phyloP scores from a whole-genome alignment of 768 basidiomycete genomes.

The Tylopilus vinaceipallidus region DNA sequence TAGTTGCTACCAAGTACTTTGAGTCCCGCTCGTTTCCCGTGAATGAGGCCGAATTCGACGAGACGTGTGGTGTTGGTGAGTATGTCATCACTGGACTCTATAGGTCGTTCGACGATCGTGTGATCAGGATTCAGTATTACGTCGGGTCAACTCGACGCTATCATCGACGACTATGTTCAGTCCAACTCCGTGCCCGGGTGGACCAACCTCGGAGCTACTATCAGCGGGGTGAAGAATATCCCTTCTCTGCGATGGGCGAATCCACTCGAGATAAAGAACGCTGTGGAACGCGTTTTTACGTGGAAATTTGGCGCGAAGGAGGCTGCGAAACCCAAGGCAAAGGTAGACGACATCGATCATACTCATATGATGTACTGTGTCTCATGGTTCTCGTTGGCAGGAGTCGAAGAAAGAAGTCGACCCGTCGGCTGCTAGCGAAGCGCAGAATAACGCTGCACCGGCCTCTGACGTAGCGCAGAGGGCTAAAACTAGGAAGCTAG shows the following conservation, averaged over 20 bases:
- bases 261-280: slow-evolving; percentile 80
- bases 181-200: slow-evolving; percentile 63
- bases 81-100: slow-evolving; percentile 1
- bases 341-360: slow-evolving; percentile 40
- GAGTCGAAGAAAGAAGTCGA: slow-evolving; percentile 48
- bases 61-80: slow-evolving; percentile 86
- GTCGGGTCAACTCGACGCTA: slow-evolving; percentile 53
- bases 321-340: slow-evolving; percentile 59
- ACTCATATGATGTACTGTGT: background rate
- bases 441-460: slow-evolving; percentile 21
- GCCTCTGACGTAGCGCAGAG: slow-evolving; percentile 37
- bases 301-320: slow-evolving; percentile 74
- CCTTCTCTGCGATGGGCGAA: slow-evolving; percentile 78
- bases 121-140: slow-evolving; percentile 75
- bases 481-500: slow-evolving; percentile 47
- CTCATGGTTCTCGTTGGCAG: slow-evolving; percentile 27
- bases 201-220: slow-evolving; percentile 66
- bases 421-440: slow-evolving; percentile 7
- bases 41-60: slow-evolving; percentile 68
- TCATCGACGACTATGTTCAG: slow-evolving; percentile 57
- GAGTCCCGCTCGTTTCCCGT: slow-evolving; percentile 60
- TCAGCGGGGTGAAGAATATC: slow-evolving; percentile 59
- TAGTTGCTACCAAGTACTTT: slow-evolving; percentile 65
- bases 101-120: slow-evolving; percentile 2
- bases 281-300: slow-evolving; percentile 67